These are phyloP conservation scores for Simplicillium sp. DNA, from an alignment of 2,329 filamentous ascomycete genomes.

Conservation along the genomic window DNA sequence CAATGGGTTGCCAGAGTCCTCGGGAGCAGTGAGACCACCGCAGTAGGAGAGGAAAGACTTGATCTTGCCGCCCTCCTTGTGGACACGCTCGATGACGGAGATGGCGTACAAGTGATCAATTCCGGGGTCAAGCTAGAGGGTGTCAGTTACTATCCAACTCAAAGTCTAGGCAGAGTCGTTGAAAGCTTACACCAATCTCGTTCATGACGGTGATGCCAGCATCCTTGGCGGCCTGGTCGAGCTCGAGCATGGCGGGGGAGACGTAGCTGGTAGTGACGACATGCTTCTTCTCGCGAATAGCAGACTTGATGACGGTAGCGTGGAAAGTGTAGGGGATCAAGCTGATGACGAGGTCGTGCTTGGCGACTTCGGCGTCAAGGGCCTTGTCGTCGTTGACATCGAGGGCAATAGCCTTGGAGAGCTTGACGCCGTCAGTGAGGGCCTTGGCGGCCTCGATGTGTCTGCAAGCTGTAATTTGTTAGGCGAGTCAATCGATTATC, in stretches of 20 bases:
- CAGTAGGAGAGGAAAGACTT: constrained; percentile 75
- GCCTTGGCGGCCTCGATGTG: constrained; percentile 69
- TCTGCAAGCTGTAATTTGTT: constrained; percentile 55
- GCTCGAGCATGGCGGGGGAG: constrained; percentile 83
- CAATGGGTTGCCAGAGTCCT: constrained; percentile 77
- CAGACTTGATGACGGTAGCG: constrained; percentile 81
- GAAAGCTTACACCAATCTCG: constrained; percentile 63
- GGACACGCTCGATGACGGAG: constrained; percentile 82
- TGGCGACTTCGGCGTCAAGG: constrained; percentile 70
- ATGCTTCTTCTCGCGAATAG: constrained; percentile 89
- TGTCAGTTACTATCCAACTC: constrained; percentile 8
- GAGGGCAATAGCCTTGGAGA: constrained; percentile 68
- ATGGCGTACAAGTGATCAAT: constrained; percentile 73
- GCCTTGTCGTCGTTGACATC: constrained; percentile 71
- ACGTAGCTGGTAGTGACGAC: constrained; percentile 94
- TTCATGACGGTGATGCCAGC: constrained; percentile 97
- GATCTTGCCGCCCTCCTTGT: constrained; percentile 79
- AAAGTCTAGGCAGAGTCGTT: background rate
- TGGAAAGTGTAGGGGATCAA: constrained; percentile 92
- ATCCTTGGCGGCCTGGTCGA: constrained; percentile 73
- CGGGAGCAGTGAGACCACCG: constrained; percentile 63
- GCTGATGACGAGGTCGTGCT: constrained; percentile 70
- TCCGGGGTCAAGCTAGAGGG: constrained; percentile 13
- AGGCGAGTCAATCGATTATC: background rate
- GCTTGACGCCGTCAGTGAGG: constrained; percentile 61